phyloP scores from a whole-genome alignment of 495 filamentous ascomycete species.

The Neurospora sp. region DNA sequence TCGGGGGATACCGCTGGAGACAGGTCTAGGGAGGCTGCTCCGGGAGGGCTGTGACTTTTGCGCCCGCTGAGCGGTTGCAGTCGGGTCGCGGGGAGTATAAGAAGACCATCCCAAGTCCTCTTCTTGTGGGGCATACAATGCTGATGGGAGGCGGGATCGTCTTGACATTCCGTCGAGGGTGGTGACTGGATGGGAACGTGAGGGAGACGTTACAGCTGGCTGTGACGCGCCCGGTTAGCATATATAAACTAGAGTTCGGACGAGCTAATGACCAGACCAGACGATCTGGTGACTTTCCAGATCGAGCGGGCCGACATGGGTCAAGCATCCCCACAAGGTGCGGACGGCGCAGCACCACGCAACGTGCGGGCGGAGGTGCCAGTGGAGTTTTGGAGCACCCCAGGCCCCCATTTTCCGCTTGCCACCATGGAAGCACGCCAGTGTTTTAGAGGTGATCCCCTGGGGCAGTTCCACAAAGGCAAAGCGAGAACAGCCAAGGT shows the following conservation, averaged over 20 bases:
- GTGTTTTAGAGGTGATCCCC: neutral
- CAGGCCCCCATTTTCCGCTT: neutral
- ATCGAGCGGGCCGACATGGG: neutral
- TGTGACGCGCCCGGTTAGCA: slow-evolving; percentile 4
- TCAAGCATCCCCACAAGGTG: neutral
- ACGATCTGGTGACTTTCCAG: neutral
- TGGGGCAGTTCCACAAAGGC: neutral
- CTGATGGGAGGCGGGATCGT: slow-evolving; percentile 5
- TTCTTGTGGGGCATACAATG: neutral
- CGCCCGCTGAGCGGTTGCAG: slow-evolving; percentile 13
- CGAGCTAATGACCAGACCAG: neutral
- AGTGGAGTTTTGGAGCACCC: neutral
- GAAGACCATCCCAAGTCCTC: slow-evolving; percentile 4
- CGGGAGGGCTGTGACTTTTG: neutral
- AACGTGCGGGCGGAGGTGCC: neutral
- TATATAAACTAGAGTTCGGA: neutral
- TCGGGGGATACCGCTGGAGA: neutral
- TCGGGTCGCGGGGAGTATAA: slow-evolving; percentile 7
- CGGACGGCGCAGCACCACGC: neutral
- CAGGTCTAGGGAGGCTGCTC: neutral
- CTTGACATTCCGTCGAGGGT: slow-evolving; percentile 10
- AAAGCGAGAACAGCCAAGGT: neutral
- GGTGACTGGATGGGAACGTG: neutral
- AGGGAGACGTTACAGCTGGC: neutral
- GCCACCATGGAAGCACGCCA: neutral